Base-by-base conservation (phyloP, 1,139 yeast genomes). In the Saccharomyces hybrid region DNA sequence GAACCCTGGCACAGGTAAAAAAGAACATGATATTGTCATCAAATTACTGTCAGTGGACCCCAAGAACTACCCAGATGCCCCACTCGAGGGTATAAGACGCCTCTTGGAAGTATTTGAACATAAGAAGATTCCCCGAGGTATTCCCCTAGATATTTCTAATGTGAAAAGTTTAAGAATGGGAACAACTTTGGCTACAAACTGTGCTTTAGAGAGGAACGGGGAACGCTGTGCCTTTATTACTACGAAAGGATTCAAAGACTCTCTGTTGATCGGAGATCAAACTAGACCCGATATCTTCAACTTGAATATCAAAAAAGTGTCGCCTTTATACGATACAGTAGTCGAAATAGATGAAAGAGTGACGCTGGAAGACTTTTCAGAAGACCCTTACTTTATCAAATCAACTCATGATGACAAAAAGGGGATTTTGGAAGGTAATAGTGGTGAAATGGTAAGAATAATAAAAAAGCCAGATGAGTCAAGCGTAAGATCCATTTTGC, bases 11-110 rank as follows among this genome's bases (percentile, higher is more conserved):
- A 70, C 72, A 47, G 76, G 71, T 21, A 69, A 64, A 50, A 65
- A 60, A 49, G 76, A 74, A 52, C 78, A 76, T 54, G 84, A 81
- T 60, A 83, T 85, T 4, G 77, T 84, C 56, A 73, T 78, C 44
- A 90, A 90, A 70, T 73, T 90, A 47, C 75, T 91, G 29, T 88
- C 96, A 1, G 96, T 86, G 6, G 96, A 91, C 67, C 96, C 96
- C 0, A 74, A 78, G 48, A 90, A 90, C 72, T 90, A 91, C 67
- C 73, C 76, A 3, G 97, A 91, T 75, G 96, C 97, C 0, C 96
- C 96, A 3, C 77, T 91, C 14, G 97, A 90, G 72, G 97, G 96
- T 5, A 88, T 91, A 50, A 76, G 97, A 59, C 73, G 95, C 52
- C 79, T 88, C 0, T 71, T 91, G 57, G 95, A 87, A 66, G 71